These are phyloP conservation scores for Eremochloa ophiuroides DNA, from an alignment of 176 grass and related monocot species.

Conservation along the genomic window DNA sequence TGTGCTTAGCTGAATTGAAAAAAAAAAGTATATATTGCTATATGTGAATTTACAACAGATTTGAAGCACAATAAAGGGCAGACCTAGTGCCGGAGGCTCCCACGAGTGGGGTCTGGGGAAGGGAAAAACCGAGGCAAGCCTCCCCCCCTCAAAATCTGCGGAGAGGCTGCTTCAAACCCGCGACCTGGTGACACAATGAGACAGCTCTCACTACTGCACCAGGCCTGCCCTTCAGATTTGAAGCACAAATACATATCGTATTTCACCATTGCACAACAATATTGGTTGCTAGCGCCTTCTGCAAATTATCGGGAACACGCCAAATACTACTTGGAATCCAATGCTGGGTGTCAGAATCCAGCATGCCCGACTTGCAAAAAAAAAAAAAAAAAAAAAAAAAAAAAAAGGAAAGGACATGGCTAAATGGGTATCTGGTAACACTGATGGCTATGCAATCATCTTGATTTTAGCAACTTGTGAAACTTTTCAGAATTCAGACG, in stretches of 20 bases:
- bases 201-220: no score
- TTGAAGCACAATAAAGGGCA: neutral
- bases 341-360: neutral
- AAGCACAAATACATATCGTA: neutral
- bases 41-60: slow-evolving; percentile 14
- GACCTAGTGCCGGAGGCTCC: no score
- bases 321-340: neutral
- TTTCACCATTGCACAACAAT: neutral
- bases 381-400: neutral
- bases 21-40: neutral
- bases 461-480: neutral
- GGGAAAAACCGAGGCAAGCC: no score
- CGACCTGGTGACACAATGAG: no score
- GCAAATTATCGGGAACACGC: neutral
- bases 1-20: neutral
- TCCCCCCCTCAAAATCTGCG: no score
- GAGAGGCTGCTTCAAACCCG: no score
- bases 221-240: no score
- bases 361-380: neutral
- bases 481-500: neutral
- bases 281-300: neutral
- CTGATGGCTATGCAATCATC: neutral
- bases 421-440: neutral
- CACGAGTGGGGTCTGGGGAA: no score
- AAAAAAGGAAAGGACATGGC: neutral